Conservation (phyloP, 2,329 filamentous ascomycete species). For the Cercospora zeae-maydis region DNA sequence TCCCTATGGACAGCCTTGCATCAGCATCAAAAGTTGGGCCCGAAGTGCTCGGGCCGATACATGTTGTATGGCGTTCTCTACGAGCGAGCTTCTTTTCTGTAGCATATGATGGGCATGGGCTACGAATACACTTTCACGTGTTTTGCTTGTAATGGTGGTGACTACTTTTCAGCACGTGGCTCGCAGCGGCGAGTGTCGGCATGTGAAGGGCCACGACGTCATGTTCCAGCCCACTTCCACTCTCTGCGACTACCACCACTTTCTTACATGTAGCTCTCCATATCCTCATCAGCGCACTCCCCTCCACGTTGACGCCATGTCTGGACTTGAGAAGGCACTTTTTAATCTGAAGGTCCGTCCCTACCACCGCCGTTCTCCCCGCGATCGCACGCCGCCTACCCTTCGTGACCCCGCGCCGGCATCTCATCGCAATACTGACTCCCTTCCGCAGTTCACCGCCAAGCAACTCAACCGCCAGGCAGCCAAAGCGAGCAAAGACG, state of each 20-base stretch:
- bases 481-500: constrained; percentile 59
- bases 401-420: not conserved
- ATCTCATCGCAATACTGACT: not conserved
- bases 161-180: not conserved
- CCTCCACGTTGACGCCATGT: constrained; percentile 44
- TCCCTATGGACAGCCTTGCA: not conserved
- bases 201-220: constrained; percentile 11
- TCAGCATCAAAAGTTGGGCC: constrained; percentile 8
- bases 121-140: not conserved
- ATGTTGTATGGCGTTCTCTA: not conserved
- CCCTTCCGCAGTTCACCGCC: constrained; percentile 52
- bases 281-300: not conserved
- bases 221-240: constrained; percentile 10
- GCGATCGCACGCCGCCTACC: constrained; percentile 27
- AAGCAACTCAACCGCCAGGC: constrained; percentile 62
- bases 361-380: not conserved
- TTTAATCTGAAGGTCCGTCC: constrained; percentile 57
- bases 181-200: constrained; percentile 1
- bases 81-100: not conserved
- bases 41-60: constrained; percentile 4
- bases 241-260: not conserved
- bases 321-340: constrained; percentile 59
- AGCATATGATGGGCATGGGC: constrained; percentile 5
- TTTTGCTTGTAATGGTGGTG: not conserved
- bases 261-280: not conserved